Conservation (phyloP, 331 rosid species). For the Phaseolus coccineus region DNA sequence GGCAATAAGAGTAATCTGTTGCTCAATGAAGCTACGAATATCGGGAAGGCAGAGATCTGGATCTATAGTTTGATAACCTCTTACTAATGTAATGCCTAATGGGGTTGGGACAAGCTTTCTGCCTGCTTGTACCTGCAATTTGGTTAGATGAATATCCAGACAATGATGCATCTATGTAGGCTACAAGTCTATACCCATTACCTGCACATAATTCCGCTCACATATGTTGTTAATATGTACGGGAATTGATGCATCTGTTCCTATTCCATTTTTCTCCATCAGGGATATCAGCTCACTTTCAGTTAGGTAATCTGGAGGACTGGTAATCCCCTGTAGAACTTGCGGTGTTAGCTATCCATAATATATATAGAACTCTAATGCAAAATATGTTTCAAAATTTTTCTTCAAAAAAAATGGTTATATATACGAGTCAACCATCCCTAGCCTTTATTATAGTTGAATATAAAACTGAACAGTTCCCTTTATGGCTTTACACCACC, state of each 20-base stretch:
- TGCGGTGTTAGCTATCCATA: conserved; percentile 35
- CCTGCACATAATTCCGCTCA: conserved; percentile 99
- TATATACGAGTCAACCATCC: conserved; percentile 31
- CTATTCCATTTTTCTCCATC: conserved; percentile 97
- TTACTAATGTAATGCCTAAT: conserved; percentile 83
- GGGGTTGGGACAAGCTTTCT: conserved; percentile 89
- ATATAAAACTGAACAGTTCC: conserved; percentile 16
- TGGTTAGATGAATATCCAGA: conserved; percentile 39
- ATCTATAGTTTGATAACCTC: conserved; percentile 97
- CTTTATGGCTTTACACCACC: neutral
- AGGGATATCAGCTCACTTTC: conserved; percentile 97
- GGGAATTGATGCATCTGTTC: conserved; percentile 97
- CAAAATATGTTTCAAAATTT: conserved; percentile 24
- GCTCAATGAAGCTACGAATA: conserved; percentile 98
- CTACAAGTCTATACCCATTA: conserved; percentile 43
- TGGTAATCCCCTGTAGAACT: conserved; percentile 76
- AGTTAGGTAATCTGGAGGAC: conserved; percentile 88
- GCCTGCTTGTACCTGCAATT: conserved; percentile 91
- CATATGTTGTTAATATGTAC: conserved; percentile 97
- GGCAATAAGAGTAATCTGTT: conserved; percentile 92
- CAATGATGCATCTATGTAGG: conserved; percentile 28
- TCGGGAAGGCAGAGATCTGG: conserved; percentile 99
- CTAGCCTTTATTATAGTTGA: conserved; percentile 29
- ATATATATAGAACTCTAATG: conserved; percentile 29
- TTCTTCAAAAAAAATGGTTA: neutral